phyloP scores from a whole-genome alignment of 805 yeast species.

The Candida manassasensis region DNA sequence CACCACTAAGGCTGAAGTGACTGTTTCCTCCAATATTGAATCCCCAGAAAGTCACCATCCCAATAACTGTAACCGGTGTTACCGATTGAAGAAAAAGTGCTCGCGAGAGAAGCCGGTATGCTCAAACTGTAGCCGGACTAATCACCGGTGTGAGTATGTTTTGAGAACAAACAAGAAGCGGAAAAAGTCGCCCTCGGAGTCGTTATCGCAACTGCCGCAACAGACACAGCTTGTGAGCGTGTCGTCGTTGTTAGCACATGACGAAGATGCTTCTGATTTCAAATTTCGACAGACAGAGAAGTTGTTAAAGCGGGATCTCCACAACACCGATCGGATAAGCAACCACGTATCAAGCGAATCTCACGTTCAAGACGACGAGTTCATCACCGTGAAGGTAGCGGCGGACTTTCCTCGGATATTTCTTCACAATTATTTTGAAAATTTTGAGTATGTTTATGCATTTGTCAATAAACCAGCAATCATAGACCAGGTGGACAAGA shows the following conservation, averaged over 20 bases:
- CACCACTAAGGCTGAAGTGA: not conserved
- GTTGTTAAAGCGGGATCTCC: not conserved
- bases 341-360: slow-evolving; percentile 3
- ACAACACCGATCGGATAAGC: not conserved
- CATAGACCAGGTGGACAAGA: slow-evolving; percentile 17
- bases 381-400: slow-evolving; percentile 30
- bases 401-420: slow-evolving; percentile 27
- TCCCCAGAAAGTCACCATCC: slow-evolving; percentile 24
- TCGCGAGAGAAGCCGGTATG: slow-evolving; percentile 36
- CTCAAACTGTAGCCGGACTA: slow-evolving; percentile 31
- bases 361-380: slow-evolving; percentile 30
- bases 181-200: slow-evolving; percentile 9
- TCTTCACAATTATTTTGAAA: slow-evolving; percentile 32
- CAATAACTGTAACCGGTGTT: slow-evolving; percentile 37
- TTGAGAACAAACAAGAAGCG: slow-evolving; percentile 25
- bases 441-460: slow-evolving; percentile 33
- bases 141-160: slow-evolving; percentile 34
- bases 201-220: not conserved
- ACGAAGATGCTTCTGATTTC: slow-evolving; percentile 4
- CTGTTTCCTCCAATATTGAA: not conserved
- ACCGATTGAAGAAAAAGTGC: slow-evolving; percentile 40
- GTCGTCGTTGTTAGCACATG: slow-evolving; percentile 18
- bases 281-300: slow-evolving; percentile 1
- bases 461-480: slow-evolving; percentile 23
- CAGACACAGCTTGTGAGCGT: slow-evolving; percentile 7